A percentile compares a stretch with the other conserved stretches of the same genome.
These are phyloP conservation scores for Pluteus cervinus DNA, from an alignment of 768 basidiomycete genomes.

Conservation along the genomic window DNA sequence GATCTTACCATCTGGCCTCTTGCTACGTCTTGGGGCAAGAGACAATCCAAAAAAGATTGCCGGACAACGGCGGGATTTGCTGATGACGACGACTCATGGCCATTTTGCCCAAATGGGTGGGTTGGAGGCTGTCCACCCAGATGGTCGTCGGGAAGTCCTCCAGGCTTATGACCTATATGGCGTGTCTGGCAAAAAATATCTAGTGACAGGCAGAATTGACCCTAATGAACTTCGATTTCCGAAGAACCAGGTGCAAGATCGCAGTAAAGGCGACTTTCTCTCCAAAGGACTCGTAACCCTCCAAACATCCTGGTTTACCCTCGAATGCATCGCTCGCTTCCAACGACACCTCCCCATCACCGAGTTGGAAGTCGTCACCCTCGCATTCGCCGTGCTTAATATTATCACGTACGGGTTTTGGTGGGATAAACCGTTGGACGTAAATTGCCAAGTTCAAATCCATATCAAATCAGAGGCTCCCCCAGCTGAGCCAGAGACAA, in stretches of 20 bases:
- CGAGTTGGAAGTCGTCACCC: constrained; percentile 25
- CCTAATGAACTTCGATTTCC: constrained; percentile 3
- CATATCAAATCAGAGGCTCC: no score
- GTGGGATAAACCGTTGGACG: constrained; percentile 27
- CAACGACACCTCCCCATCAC: constrained; percentile 17
- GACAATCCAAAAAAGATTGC: no score
- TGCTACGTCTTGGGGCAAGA: no score
- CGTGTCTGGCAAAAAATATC: no score
- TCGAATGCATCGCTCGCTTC: constrained; percentile 19
- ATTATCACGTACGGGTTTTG: constrained; percentile 21
- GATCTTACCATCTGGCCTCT: no score
- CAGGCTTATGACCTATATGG: no score
- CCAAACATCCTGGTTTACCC: constrained; percentile 26
- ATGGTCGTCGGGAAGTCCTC: no score
- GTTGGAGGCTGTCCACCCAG: constrained; percentile 12
- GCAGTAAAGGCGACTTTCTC: constrained; percentile 24
- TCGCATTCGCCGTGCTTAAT: constrained; percentile 23
- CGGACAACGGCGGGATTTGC: no score
- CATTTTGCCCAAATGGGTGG: constrained; percentile 25
- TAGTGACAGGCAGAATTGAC: no score
- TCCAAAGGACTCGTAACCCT: constrained; percentile 22
- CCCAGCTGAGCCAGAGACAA: no score
- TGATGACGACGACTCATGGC: constrained; percentile 17
- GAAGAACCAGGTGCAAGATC: constrained; percentile 18
- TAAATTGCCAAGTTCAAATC: no score